phyloP scores from a whole-genome alignment of 805 yeast species.

The Saccharomycopsis fibuligera region DNA sequence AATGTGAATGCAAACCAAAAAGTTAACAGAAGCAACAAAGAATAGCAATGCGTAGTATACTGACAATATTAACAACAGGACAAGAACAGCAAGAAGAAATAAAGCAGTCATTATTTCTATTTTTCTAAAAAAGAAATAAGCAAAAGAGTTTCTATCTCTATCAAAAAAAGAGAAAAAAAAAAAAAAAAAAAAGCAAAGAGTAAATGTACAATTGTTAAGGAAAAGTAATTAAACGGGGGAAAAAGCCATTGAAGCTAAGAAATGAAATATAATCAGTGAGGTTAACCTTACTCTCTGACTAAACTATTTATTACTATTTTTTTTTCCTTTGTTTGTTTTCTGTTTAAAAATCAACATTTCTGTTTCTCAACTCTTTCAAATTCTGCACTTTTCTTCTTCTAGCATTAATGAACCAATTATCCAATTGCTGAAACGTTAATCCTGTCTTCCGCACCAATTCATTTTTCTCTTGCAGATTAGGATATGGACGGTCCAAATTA shows the following conservation, averaged over 20 bases:
- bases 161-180: neutral
- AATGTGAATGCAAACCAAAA: too few species aligned
- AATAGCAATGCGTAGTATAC: too few species aligned
- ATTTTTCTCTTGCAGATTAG: conserved; percentile 70
- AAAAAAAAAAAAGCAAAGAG: neutral
- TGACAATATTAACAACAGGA: too few species aligned
- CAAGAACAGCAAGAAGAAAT: too few species aligned
- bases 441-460: conserved; percentile 67
- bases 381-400: conserved; percentile 62
- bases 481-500: conserved; percentile 77
- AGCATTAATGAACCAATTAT: conserved; percentile 87
- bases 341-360: neutral
- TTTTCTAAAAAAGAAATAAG: too few species aligned
- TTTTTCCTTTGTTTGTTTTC: too few species aligned
- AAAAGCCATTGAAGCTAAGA: neutral
- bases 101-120: too few species aligned
- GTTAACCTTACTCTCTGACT: too few species aligned
- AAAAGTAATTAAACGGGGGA: too few species aligned
- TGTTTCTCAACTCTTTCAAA: conserved; percentile 28
- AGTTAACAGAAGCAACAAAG: too few species aligned
- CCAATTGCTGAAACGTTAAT: conserved; percentile 69
- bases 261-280: too few species aligned
- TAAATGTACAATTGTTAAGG: neutral
- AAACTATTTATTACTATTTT: too few species aligned
- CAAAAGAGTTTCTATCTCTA: neutral